Evolutionary conservation across 768 basidiomycete species (phyloP), one percentile per base, ranked within the genome.

Genomic region (Mycena kentingensis): DNA sequence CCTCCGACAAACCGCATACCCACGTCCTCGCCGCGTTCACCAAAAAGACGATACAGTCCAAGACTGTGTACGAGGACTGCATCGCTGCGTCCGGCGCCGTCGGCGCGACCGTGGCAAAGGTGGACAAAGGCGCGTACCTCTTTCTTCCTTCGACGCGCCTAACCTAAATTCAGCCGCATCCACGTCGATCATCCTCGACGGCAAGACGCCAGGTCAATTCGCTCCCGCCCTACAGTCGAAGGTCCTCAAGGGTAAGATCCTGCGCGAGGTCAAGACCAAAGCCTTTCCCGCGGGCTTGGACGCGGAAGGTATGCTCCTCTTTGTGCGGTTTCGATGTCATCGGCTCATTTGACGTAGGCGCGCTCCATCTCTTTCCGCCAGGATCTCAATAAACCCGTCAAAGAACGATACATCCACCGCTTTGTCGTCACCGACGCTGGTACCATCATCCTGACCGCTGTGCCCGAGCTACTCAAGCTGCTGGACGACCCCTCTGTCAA

Each of bases 341-440:
- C 13, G 15, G 18, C 12, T 47, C 27, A 25, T 5, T 36, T 47
- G 7, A 29, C 31, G 11, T 37, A 37, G 36, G 36, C 18, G 11
- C 19, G 11, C 36, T 37, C 19, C 36, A 37, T 7, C 10, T 44
- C 47, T 63, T 28, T 31, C 38, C 56, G 19, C 22, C n/a, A 74
- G 62, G 67, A 70, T 37, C 61, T 48, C 46, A 63, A 65, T 25
- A 65, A 64, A 64, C 64, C 70, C 26, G 60, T 67, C 7, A 27
- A 51, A 51, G 57, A 43, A 52, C 26, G n/a, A 59, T 67, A 56
- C 25, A 52, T 52, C 51, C 63, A 57, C 47, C 55, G n/a, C 16
- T 34, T 52, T 28, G 37, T 46, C 10, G 48, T 34, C 10, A 53
- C 51, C 5, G 32, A 31, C 36, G 56, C 56, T 15, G 51, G 58